phyloP scores from a whole-genome alignment of 306 rosid species.

The Rosa persica region DNA sequence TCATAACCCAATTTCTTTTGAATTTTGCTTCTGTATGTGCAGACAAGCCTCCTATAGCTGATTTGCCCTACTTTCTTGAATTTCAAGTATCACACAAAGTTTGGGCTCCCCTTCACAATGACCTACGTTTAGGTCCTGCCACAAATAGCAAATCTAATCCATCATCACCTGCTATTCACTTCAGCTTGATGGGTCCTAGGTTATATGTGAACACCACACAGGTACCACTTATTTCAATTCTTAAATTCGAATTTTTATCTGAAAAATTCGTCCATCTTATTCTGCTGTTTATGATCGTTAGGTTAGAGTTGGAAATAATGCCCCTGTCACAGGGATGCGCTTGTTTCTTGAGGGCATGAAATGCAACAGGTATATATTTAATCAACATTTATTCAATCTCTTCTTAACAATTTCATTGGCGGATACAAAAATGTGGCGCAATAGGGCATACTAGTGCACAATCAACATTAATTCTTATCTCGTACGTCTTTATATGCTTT shows the following conservation, averaged over 20 bases:
- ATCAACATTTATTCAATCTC: neutral
- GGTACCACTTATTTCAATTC: constrained; percentile 37
- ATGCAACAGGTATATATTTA: constrained; percentile 59
- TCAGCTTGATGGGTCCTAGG: constrained; percentile 85
- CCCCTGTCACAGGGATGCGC: constrained; percentile 84
- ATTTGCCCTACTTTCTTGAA: constrained; percentile 80
- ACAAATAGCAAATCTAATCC: constrained; percentile 46
- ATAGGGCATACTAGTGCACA: no score
- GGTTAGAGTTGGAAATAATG: constrained; percentile 61
- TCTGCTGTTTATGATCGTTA: constrained; percentile 13
- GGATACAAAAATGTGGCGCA: no score
- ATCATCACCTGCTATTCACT: constrained; percentile 49
- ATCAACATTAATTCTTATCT: no score
- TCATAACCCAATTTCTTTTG: neutral
- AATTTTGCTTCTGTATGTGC: constrained; percentile 18
- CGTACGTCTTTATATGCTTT: no score
- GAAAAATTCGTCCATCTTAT: neutral
- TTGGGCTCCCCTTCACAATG: constrained; percentile 92
- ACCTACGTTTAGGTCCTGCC: constrained; percentile 63
- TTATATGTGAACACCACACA: constrained; percentile 55
- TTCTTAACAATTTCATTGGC: no score
- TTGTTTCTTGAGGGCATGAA: constrained; percentile 92
- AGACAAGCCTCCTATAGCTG: constrained; percentile 86
- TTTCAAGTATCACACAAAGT: constrained; percentile 63
- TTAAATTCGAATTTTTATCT: neutral